A percentile compares a stretch with the other conserved stretches of the same genome.
These are phyloP conservation scores for Aspergillus bombycis DNA, from an alignment of 2,329 filamentous ascomycete species.

Conservation along the genomic window DNA sequence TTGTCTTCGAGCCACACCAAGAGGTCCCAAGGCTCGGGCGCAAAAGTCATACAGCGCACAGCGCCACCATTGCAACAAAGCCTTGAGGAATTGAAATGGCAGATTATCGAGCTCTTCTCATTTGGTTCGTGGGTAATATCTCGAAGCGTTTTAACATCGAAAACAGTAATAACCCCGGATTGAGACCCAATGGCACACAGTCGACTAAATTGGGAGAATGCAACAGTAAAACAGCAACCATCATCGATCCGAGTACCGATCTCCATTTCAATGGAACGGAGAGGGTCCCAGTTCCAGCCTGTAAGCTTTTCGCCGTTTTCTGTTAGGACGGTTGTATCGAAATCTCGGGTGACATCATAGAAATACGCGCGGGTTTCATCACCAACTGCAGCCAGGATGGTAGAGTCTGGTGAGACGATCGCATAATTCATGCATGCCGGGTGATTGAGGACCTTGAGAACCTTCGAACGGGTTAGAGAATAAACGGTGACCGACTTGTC, in stretches of 20 bases:
- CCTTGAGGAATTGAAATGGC: conserved; percentile 76
- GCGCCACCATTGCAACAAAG: conserved; percentile 73
- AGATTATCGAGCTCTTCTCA: conserved; percentile 59
- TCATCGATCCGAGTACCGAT: conserved; percentile 44
- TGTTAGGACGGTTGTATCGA: conserved; percentile 28
- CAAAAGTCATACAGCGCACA: conserved; percentile 89
- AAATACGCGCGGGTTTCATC: conserved; percentile 88
- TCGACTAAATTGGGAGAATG: conserved; percentile 53
- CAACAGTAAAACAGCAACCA: conserved; percentile 52
- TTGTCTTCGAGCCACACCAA: conserved; percentile 93
- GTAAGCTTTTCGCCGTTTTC: conserved; percentile 39
- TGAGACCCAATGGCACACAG: conserved; percentile 56
- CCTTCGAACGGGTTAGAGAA: conserved; percentile 68
- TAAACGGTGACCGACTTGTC: conserved; percentile 88
- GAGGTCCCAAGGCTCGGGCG: conserved; percentile 85
- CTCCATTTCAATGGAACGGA: conserved; percentile 45
- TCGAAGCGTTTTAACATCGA: conserved; percentile 43
- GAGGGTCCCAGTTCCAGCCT: conserved; percentile 46
- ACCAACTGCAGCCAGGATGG: conserved; percentile 77
- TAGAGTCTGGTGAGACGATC: conserved; percentile 87
- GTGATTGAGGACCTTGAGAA: conserved; percentile 72
- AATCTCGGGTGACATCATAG: conserved; percentile 57
- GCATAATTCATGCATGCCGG: conserved; percentile 91
- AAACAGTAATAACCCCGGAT: conserved; percentile 51
- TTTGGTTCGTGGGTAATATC: conserved; percentile 23